phyloP scores from a whole-genome alignment of 164 flowering plant species.

The Vitis vinifera region ASM3070453v1 NC_081810.1:7444001-7444500 shows the following conservation, averaged over 20 bases:
- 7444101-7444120: conserved; percentile 49
- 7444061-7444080: conserved; percentile 46
- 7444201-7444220: conserved; percentile 41
- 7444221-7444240: conserved; percentile 47
- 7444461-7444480: conserved; percentile 44
- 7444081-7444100: conserved; percentile 30
- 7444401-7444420: conserved; percentile 30
- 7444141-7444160: conserved; percentile 48
- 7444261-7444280: conserved; percentile 27
- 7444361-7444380: conserved; percentile 35
- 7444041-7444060: conserved; percentile 46
- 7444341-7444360: conserved; percentile 42
- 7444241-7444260: conserved; percentile 32
- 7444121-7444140: conserved; percentile 40
- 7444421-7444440: conserved; percentile 35
- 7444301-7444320: conserved; percentile 33
- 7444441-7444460: conserved; percentile 41
- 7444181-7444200: conserved; percentile 30
- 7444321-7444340: conserved; percentile 43
- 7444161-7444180: conserved; percentile 37
- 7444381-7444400: conserved; percentile 33
- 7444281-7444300: conserved; percentile 29
- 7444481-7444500: conserved; percentile 33
- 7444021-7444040: conserved; percentile 50
- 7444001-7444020: conserved; percentile 32